Evolutionary conservation across 306 rosid species (phyloP).

Genomic region (Rosa persica): DNA sequence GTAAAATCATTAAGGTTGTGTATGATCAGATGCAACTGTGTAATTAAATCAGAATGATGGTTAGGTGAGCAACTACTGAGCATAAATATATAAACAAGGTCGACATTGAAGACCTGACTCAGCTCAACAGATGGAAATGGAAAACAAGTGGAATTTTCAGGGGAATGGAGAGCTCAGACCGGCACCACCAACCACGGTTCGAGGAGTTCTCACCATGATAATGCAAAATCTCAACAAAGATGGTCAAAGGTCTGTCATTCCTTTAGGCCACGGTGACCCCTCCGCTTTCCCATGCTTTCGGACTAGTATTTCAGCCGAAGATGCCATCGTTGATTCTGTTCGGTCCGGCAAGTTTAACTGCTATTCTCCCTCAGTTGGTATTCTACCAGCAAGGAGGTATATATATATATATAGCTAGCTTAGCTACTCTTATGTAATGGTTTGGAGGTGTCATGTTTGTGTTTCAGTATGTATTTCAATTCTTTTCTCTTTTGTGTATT

Average conservation of each 20-base stretch:
- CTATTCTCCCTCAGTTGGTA: conserved; percentile 17
- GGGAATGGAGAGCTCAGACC: neutral
- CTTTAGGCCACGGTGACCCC: conserved; percentile 39
- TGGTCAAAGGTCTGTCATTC: conserved; percentile 15
- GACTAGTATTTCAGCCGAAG: conserved; percentile 20
- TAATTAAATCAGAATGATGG: too few species aligned
- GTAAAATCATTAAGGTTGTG: too few species aligned
- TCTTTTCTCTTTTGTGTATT: neutral
- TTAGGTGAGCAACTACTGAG: too few species aligned
- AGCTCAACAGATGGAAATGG: conserved; percentile 7
- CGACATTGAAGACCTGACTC: neutral
- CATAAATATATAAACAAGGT: neutral
- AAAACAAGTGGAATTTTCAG: conserved; percentile 10
- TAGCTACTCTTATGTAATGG: too few species aligned
- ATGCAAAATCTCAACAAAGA: conserved; percentile 7
- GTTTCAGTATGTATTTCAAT: neutral
- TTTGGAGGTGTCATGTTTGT: neutral
- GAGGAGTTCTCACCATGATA: conserved; percentile 1
- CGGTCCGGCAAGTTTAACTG: conserved; percentile 25
- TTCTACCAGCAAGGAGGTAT: conserved; percentile 30
- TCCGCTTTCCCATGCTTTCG: conserved; percentile 31
- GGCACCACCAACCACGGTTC: conserved; percentile 2
- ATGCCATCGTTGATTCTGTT: conserved; percentile 31
- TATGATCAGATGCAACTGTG: too few species aligned
- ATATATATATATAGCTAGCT: neutral